Percentiles rank a stretch among this genome's conserved stretches.
These are phyloP conservation scores for Aureobasidium sp. DNA, from an alignment of 2,329 filamentous ascomycete genomes.

Conservation along the genomic window DNA sequence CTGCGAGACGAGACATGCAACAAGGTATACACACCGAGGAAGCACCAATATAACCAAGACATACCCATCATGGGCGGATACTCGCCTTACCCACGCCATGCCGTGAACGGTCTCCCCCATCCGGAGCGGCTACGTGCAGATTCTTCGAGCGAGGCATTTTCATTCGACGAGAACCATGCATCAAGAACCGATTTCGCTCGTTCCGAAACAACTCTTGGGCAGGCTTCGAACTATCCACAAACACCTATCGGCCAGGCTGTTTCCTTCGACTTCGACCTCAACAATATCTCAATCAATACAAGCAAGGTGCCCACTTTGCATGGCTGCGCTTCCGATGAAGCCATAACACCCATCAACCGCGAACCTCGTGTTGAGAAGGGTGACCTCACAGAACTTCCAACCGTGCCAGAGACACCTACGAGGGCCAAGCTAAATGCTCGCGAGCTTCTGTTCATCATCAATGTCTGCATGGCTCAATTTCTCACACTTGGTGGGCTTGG, in stretches of 20 bases:
- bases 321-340: not conserved
- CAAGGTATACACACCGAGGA: not conserved
- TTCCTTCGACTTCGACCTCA: slow-evolving; percentile 6
- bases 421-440: not conserved
- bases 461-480: slow-evolving; percentile 16
- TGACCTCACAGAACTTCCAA: not conserved
- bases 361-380: not conserved
- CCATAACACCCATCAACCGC: not conserved
- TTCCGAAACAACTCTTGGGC: slow-evolving; percentile 8
- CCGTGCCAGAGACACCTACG: not conserved
- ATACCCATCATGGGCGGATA: not conserved
- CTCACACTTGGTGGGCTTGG: slow-evolving; percentile 15
- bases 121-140: not conserved
- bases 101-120: not conserved
- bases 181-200: not conserved
- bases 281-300: not conserved
- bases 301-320: not conserved
- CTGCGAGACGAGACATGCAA: not conserved
- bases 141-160: not conserved
- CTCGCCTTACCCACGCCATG: not conserved
- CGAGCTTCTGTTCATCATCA: slow-evolving; percentile 15
- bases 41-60: not conserved
- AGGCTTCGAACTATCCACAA: not conserved
- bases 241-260: slow-evolving; percentile 11
- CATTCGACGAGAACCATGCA: not conserved